Base-by-base conservation (phyloP, 805 yeast species). In the Millerozyma miso region DNA sequence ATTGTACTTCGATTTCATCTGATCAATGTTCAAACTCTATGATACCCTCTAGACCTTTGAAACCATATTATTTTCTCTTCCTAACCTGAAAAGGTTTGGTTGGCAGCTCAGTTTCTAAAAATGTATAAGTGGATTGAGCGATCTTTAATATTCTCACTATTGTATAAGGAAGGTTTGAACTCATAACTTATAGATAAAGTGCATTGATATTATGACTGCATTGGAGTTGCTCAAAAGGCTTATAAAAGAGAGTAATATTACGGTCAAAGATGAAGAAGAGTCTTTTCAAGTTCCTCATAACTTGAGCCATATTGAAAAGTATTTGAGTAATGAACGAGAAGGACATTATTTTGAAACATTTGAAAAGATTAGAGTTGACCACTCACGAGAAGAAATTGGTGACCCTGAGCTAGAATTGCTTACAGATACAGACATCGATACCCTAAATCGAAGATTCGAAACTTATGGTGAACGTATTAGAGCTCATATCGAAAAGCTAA, bases 401-500 rank as follows among this genome's bases (percentile, higher is more conserved):
- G 41, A 33, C 16, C 17, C 19, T 10, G 29, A 23, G 10, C 10
- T 23, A 23, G 10, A 23, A 23, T 10, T 23, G 29, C 10, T 23
- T 7, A 23, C 10, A 23, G 29, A 23, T 23, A 10, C 6, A 23
- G 29, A 23, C 29, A 23, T 23, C 10, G 29, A 6, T 7, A 7
- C 29, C 10, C 29, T 23, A 7, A 23, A 23, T 7, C 29, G 10
- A 23, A 23, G 29, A 23, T 59, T 65, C 38, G 51, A 53, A 6
- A 45, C 50, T 6, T 60, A 61, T 45, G 54, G 60, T 41, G 37
- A 50, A 4, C 52, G 58, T 7, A 49, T 72, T 4, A 47, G 56
- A 31, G 41, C 47, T 12, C 64, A 71, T n/a, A 51, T 68, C 32
- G 46, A 56, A 1, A 66, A 63, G 40, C 48, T 80, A 32, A 60